Base-by-base conservation (phyloP, 345 rosid species). In the Kandelia obovata region DNA sequence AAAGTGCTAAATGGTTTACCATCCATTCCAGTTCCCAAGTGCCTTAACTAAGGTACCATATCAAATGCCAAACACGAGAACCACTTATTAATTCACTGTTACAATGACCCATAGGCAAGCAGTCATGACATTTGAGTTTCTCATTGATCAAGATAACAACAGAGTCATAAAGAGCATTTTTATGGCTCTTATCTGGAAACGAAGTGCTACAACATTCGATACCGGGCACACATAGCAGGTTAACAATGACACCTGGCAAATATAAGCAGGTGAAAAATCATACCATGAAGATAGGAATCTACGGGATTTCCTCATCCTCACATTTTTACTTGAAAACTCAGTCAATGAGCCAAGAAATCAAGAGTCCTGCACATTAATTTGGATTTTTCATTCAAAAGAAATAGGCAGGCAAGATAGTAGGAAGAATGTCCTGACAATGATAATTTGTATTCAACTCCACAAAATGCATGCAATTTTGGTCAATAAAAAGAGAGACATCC, bases 321-420 rank as follows among this genome's bases (percentile, higher is more conserved):
- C 55, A 23, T 56, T 10, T 20, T 11, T 31, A 37, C 37, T 63
- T 57, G 28, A 27, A 63, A 55, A 60, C 61, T 53, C 49, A 43
- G 37, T 62, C 49, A 62, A 32, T 34, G 31, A 35, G 52, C 66
- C 23, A 43, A n/a, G 26, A n/a, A 64, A 20, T 39, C 30, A 53
- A n/a, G 31, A 17, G 25, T 28, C 6, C 66, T 57, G 71, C 75
- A 47, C 2, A 28, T 43, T 43, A 73, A 60, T 26, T 46, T 31
- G 35, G 31, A 66, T 11, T 31, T 61, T 23, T 67, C 66, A 67
- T 47, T 23, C 43, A 66, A 43, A 31, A 25, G 64, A 61, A 25
- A 26, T 61, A 46, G 15, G 52, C 43, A 46, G 15, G 52, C 43
- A 61, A 72, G 34, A 56, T 49, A 1, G 9, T 52, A 13, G 28